Percentiles rank a stretch among this genome's conserved stretches.
These are phyloP conservation scores for Exophiala spinifera DNA, from an alignment of 2,329 filamentous ascomycete genomes.

Conservation along the genomic window DNA sequence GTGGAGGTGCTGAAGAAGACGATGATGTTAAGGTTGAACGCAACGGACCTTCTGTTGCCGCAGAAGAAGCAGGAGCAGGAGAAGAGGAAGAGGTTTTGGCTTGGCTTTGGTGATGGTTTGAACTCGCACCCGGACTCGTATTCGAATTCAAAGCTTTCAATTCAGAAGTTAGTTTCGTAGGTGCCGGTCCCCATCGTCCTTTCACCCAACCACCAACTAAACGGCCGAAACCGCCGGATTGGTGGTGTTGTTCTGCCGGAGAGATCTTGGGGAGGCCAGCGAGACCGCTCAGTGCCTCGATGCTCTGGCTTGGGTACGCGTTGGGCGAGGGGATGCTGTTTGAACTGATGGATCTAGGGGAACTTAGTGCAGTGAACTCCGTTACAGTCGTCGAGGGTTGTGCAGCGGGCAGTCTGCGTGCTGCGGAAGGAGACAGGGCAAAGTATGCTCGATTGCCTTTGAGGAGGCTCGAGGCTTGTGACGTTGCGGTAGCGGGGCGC, in stretches of 20 bases:
- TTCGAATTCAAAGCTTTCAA: slow-evolving; percentile 10
- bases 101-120: too few relatives aligned
- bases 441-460: slow-evolving; percentile 27
- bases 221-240: slow-evolving; percentile 43
- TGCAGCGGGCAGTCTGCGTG: slow-evolving; percentile 34
- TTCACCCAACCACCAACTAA: slow-evolving; percentile 65
- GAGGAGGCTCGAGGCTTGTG: slow-evolving; percentile 26
- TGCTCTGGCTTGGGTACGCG: slow-evolving; percentile 15
- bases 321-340: neutral
- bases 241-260: slow-evolving; percentile 26
- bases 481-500: slow-evolving; percentile 71
- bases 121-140: too few relatives aligned
- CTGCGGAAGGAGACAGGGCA: slow-evolving; percentile 30
- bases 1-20: neutral
- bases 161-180: slow-evolving; percentile 36
- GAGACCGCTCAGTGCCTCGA: slow-evolving; percentile 27
- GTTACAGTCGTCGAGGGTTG: slow-evolving; percentile 57
- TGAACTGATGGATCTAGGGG: slow-evolving; percentile 14
- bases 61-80: slow-evolving; percentile 5
- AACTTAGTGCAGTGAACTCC: slow-evolving; percentile 53
- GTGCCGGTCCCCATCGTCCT: slow-evolving; percentile 59
- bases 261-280: slow-evolving; percentile 11
- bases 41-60: neutral
- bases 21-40: too few relatives aligned
- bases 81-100: too few relatives aligned